phyloP scores from a whole-genome alignment of 768 basidiomycete genomes.

The Rhodotorula diobovata region DNA sequence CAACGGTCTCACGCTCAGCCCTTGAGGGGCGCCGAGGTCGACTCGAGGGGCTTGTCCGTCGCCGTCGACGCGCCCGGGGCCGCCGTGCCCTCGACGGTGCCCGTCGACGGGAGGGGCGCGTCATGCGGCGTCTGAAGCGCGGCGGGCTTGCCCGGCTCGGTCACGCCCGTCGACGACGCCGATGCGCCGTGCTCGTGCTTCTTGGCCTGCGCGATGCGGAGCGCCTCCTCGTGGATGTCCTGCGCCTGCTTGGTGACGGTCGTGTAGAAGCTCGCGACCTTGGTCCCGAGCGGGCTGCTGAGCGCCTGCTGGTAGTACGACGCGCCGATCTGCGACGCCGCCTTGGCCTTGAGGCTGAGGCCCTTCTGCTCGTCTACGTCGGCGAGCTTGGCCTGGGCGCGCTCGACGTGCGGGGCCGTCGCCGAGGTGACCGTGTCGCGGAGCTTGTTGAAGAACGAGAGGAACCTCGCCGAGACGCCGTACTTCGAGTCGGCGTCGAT shows the following conservation, averaged over 20 bases:
- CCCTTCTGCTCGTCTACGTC: constrained; percentile 79
- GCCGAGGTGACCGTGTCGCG: constrained; percentile 66
- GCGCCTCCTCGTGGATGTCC: constrained; percentile 35
- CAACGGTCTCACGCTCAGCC: neutral
- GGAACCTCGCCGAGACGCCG: constrained; percentile 82
- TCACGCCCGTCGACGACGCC: neutral
- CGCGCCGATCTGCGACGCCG: constrained; percentile 52
- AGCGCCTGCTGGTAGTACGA: constrained; percentile 14
- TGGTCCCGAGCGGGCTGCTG: constrained; percentile 17
- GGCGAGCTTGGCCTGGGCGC: constrained; percentile 65
- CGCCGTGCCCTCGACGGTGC: neutral
- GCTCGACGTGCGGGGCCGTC: constrained; percentile 49
- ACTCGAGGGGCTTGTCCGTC: constrained; percentile 20
- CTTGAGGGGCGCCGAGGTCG: constrained; percentile 14
- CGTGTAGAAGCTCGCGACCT: constrained; percentile 36
- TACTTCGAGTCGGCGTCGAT: constrained; percentile 57
- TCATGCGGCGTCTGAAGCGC: neutral
- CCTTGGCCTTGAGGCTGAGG: constrained; percentile 62
- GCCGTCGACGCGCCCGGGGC: neutral
- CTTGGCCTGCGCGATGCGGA: constrained; percentile 30
- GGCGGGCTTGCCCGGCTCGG: neutral
- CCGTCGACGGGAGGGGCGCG: neutral
- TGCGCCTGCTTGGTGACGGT: constrained; percentile 11
- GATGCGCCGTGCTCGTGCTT: neutral
- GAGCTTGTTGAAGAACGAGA: constrained; percentile 67